Conservation (phyloP, 495 filamentous ascomycete species). For the Aspergillus taichungensis region DNA sequence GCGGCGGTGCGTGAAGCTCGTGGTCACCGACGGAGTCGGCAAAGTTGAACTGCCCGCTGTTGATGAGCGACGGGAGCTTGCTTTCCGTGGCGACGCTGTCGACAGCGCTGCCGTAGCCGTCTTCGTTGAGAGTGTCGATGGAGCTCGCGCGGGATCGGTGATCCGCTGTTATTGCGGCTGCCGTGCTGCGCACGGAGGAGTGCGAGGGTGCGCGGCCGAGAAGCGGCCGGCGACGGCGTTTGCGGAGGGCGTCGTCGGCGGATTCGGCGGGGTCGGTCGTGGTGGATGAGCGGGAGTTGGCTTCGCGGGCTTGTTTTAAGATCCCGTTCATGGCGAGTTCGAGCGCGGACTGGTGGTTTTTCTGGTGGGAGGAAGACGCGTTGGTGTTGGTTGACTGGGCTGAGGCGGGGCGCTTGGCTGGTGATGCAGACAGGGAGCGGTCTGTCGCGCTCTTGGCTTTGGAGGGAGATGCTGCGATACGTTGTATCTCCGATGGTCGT, state of each 20-base stretch:
- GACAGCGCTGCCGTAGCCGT: slow-evolving; percentile 39
- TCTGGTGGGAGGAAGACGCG: slow-evolving; percentile 1
- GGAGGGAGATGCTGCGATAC: slow-evolving; percentile 17
- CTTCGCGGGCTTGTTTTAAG: slow-evolving; percentile 34
- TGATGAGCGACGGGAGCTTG: slow-evolving; percentile 28
- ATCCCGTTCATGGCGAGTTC: slow-evolving; percentile 32
- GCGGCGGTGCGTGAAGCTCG: slow-evolving; percentile 14
- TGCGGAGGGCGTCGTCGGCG: slow-evolving; percentile 7
- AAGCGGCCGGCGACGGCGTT: slow-evolving; percentile 30
- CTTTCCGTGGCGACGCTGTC: slow-evolving; percentile 28
- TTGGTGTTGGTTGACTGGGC: slow-evolving; percentile 9
- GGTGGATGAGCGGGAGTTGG: slow-evolving; percentile 22
- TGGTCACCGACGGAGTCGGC: slow-evolving; percentile 11
- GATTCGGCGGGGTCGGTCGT: slow-evolving; percentile 10
- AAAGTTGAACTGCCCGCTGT: slow-evolving; percentile 27
- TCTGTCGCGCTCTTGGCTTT: slow-evolving; percentile 1
- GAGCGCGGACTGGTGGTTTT: slow-evolving; percentile 1
- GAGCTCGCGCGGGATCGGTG: slow-evolving; percentile 41
- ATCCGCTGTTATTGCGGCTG: slow-evolving; percentile 4
- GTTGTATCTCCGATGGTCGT: slow-evolving; percentile 7
- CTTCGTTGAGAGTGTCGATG: slow-evolving; percentile 47
- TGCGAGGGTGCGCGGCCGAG: slow-evolving; percentile 42
- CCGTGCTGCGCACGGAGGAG: slow-evolving; percentile 17
- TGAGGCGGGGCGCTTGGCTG: slow-evolving; percentile 11
- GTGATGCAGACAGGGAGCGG: not conserved